Evolutionary conservation across 1,284 basidiomycete species (phyloP).

Genomic region (Rugosomyces carneus): DNA sequence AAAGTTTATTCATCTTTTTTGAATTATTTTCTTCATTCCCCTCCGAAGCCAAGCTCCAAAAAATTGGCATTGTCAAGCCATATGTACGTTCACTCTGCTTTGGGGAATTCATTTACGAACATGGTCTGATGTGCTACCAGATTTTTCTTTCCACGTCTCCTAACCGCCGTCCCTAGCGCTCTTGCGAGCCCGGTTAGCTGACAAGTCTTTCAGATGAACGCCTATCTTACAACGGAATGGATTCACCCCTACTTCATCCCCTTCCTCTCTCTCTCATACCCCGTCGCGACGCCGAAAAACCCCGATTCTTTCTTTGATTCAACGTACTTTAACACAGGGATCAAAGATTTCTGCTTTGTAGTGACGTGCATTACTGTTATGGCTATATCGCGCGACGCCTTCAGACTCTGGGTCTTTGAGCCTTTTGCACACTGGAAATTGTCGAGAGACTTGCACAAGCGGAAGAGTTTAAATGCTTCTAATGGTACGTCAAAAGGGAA

Average conservation of each 20-base stretch:
- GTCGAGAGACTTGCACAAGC: slow-evolving; percentile 39
- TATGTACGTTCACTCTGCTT: neutral
- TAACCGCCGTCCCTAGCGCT: neutral
- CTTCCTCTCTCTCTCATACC: slow-evolving; percentile 75
- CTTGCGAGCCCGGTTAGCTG: slow-evolving; percentile 7
- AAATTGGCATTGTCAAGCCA: neutral
- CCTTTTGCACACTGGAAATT: slow-evolving; percentile 76
- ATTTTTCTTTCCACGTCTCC: slow-evolving; percentile 15
- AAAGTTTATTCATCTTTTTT: neutral
- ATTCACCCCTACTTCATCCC: slow-evolving; percentile 52
- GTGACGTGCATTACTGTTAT: slow-evolving; percentile 72
- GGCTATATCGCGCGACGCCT: slow-evolving; percentile 72
- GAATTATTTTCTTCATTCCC: neutral
- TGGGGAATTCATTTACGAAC: slow-evolving; percentile 1
- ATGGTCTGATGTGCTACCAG: slow-evolving; percentile 12
- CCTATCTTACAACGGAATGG: slow-evolving; percentile 19
- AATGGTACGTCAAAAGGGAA: slow-evolving; percentile 32
- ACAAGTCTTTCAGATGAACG: slow-evolving; percentile 17
- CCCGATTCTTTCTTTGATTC: slow-evolving; percentile 68
- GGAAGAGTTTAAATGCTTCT: slow-evolving; percentile 20
- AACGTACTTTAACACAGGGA: slow-evolving; percentile 63
- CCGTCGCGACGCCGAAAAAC: slow-evolving; percentile 43
- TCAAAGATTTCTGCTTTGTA: slow-evolving; percentile 66
- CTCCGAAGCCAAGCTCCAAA: neutral
- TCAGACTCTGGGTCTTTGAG: slow-evolving; percentile 67